phyloP scores from a whole-genome alignment of 1,284 basidiomycete genomes.

The Fomitiporia mediterranea region DNA sequence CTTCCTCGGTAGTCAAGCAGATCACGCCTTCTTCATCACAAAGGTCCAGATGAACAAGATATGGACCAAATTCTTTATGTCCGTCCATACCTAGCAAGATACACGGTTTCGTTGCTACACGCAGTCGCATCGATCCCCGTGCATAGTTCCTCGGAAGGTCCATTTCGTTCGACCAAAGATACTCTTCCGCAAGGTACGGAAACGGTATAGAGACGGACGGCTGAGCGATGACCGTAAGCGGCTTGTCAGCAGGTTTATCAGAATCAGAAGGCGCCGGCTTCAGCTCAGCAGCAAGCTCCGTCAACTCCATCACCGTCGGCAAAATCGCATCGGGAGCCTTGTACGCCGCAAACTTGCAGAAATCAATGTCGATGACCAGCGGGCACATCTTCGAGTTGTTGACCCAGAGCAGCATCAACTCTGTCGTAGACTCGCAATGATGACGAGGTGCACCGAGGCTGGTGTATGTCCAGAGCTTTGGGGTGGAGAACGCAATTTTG shows the following conservation, averaged over 20 bases:
- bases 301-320: constrained; percentile 8
- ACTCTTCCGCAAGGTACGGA: constrained; percentile 8
- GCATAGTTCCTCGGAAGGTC: background rate
- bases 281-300: background rate
- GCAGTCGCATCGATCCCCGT: background rate
- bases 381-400: constrained; percentile 1
- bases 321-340: constrained; percentile 8
- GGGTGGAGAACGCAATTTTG: constrained; percentile 5
- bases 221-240: constrained; percentile 2
- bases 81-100: constrained; percentile 8
- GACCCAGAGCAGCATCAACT: constrained; percentile 11
- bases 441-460: constrained; percentile 1
- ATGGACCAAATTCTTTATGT: constrained; percentile 9
- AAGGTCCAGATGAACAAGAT: constrained; percentile 16
- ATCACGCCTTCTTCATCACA: background rate
- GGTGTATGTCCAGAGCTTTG: constrained; percentile 14
- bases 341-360: constrained; percentile 6
- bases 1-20: constrained; percentile 2
- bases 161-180: constrained; percentile 5
- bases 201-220: constrained; percentile 1
- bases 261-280: constrained; percentile 3
- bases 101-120: constrained; percentile 11
- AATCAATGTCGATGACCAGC: constrained; percentile 14
- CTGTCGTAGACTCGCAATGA: constrained; percentile 1
- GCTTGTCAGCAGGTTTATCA: background rate